These are phyloP conservation scores for Xylaria acuta DNA, from an alignment of 495 filamentous ascomycete species.

Conservation along the genomic window DNA sequence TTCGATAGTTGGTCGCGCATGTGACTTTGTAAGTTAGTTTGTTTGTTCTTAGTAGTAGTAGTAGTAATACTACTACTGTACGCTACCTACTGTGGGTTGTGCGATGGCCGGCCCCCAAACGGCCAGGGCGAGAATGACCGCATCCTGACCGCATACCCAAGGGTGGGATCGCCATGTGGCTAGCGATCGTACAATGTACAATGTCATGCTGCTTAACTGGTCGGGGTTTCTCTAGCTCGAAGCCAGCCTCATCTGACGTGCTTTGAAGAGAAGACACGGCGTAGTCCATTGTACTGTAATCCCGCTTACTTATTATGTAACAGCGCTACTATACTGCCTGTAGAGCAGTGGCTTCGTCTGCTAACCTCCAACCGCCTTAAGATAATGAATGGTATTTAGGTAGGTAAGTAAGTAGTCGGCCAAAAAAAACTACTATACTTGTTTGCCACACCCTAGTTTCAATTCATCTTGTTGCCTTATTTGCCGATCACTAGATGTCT, in stretches of 20 bases:
- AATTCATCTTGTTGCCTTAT: neutral
- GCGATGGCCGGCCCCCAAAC: constrained; percentile 16
- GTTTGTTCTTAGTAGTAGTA: too few species aligned
- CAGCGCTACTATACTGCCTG: neutral
- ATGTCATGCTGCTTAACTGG: neutral
- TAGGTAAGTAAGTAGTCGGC: too few species aligned
- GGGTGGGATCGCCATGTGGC: constrained; percentile 12
- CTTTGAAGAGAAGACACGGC: neutral
- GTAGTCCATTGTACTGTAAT: too few species aligned
- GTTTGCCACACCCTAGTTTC: neutral
- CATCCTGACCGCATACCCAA: constrained; percentile 1
- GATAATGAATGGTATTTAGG: too few species aligned
- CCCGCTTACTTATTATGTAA: too few species aligned
- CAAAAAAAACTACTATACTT: neutral
- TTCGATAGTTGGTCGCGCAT: neutral
- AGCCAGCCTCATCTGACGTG: constrained; percentile 3
- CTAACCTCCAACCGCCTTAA: too few species aligned
- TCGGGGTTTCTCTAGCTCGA: neutral
- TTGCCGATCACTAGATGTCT: neutral
- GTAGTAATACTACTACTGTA: neutral
- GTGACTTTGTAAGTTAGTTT: neutral
- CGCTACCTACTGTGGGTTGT: neutral
- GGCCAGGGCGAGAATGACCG: constrained; percentile 15
- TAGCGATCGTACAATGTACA: constrained; percentile 1
- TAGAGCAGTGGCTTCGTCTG: neutral